Conservation (phyloP, 2,329 filamentous ascomycete genomes). For the Capronia americana region DNA sequence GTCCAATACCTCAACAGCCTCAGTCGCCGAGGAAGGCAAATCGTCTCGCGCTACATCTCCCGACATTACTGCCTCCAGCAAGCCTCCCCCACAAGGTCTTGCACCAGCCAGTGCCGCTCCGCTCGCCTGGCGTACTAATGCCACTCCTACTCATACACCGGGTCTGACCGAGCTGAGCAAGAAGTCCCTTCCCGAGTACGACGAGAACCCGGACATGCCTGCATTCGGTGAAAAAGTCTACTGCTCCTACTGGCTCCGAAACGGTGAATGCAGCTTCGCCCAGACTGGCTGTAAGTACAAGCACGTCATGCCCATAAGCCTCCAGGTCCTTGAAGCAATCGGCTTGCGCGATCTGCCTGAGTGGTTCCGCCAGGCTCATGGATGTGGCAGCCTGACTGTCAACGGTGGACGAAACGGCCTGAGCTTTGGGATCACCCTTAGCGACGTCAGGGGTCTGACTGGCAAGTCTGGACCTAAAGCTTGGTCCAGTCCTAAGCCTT, state of each 20-base stretch:
- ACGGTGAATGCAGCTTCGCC: conserved; percentile 81
- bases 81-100: background rate
- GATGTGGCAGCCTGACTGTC: conserved; percentile 42
- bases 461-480: background rate
- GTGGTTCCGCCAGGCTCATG: conserved; percentile 62
- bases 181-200: background rate
- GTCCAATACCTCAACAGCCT: background rate
- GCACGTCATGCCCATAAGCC: conserved; percentile 83
- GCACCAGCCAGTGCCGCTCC: background rate
- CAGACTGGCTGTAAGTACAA: conserved; percentile 89
- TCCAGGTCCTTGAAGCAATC: conserved; percentile 68
- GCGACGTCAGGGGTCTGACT: background rate
- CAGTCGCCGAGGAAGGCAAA: conserved; percentile 12
- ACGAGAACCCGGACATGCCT: conserved; percentile 10
- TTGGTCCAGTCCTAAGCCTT: conserved; percentile 2
- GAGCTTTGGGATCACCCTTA: conserved; percentile 26
- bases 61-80: background rate
- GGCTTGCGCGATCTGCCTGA: conserved; percentile 66
- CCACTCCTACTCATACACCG: background rate
- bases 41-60: background rate
- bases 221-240: conserved; percentile 69
- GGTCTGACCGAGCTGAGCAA: background rate
- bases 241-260: conserved; percentile 89
- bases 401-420: conserved; percentile 25
- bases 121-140: conserved; percentile 5